phyloP scores from a whole-genome alignment of 352 stramenopile species.

The Phytopythium boreale region DNA sequence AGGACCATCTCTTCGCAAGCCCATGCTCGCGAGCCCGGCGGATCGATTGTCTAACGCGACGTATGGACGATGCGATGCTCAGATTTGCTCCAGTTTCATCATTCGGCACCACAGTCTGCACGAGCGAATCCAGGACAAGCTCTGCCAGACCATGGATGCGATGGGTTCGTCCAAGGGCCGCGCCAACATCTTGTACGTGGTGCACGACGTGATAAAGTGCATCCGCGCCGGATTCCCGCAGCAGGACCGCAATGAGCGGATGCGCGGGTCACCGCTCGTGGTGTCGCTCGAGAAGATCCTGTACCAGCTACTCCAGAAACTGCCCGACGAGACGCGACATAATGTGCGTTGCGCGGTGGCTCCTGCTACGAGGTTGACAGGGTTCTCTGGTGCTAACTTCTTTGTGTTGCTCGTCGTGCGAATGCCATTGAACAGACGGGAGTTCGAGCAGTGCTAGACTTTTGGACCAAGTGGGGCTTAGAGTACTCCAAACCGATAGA shows the following conservation, averaged over 20 bases:
- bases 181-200: slow-evolving; percentile 78
- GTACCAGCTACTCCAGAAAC: slow-evolving; percentile 53
- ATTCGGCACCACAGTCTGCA: slow-evolving; percentile 74
- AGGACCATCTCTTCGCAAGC: slow-evolving; percentile 6
- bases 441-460: slow-evolving; percentile 72
- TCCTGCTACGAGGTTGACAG: not conserved
- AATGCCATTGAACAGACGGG: slow-evolving; percentile 35
- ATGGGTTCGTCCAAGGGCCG: slow-evolving; percentile 67
- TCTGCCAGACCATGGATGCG: slow-evolving; percentile 57
- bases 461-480: slow-evolving; percentile 81
- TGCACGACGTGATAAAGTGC: slow-evolving; percentile 80
- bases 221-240: slow-evolving; percentile 66
- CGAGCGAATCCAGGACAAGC: slow-evolving; percentile 63
- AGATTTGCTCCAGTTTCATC: slow-evolving; percentile 86
- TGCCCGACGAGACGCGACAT: slow-evolving; percentile 56
- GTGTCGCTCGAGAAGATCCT: slow-evolving; percentile 65
- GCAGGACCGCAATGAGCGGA: slow-evolving; percentile 73
- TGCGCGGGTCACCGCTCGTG: slow-evolving; percentile 67
- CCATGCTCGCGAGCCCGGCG: not conserved
- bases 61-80: not conserved
- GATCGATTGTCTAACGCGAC: slow-evolving; percentile 3
- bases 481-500: slow-evolving; percentile 51
- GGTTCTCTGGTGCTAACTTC: not conserved
- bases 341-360: slow-evolving; percentile 44
- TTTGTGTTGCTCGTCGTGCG: not conserved